Base-by-base conservation (phyloP, 148 eudicot species). In the Polygonum aviculare region DNA sequence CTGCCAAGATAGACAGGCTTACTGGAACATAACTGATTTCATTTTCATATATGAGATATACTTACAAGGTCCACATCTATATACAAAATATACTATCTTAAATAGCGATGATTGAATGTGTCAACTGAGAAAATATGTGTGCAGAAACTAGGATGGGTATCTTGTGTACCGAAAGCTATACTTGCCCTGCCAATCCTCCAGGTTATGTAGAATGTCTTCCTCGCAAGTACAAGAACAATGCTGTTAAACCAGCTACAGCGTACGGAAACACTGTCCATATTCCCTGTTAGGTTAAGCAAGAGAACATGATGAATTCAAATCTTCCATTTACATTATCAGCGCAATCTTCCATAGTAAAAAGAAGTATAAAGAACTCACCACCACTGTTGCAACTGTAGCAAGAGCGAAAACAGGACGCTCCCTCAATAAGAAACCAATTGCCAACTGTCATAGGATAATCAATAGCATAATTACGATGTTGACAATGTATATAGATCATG, bases 341-440 rank as follows among this genome's bases (percentile, higher is more conserved):
- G 2, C 11, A 12, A 39, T 70, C 69, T 12, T 7, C 4, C 4
- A 50, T 19, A 15, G 12, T 5, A 50, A 76, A 73, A 51, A 77
- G 19, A 33, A 19, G 63, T 50, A 26, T 26, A n/a, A 19, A 54
- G 49, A 44, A 16, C 83, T 51, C 86, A 91, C 98, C 90, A 94
- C 95, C 71, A 82, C 89, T 38, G 91, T 82, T 54, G 97, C 98
- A 80, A 91, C 97, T 22, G 95, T 90, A n/a, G 98, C 98, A 39
- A 94, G 59, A 21, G 98, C 95, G 77, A 94, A 88, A 7, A 91
- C 80, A 54, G 98, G 98, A 33, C 90, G 97, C 62, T 91, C 92
- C 80, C 95, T 83, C 79, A 94, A 76, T 60, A 94, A 75, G 86
- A 90, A 91, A 2, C 98, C 98, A 10, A 88, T 89, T 22, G 73